Conservation (phyloP, 768 basidiomycete genomes). For the Rhodotorula babjevae region DNA sequence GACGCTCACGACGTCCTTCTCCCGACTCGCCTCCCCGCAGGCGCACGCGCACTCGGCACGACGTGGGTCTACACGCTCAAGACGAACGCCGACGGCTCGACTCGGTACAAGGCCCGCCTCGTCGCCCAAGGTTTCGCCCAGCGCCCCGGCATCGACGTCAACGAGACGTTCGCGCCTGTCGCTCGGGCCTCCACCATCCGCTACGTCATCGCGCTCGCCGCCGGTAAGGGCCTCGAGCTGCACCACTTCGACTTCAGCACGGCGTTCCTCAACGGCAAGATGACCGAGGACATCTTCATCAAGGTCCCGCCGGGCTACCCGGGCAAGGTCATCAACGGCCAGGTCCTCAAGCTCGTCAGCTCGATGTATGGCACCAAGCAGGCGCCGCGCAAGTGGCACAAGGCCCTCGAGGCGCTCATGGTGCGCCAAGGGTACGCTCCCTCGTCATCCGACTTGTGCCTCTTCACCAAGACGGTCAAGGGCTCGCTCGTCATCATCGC, state of each 20-base stretch:
- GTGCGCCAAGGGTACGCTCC: not conserved
- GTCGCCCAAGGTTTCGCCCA: slow-evolving; percentile 43
- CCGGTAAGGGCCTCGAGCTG: not conserved
- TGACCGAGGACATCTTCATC: slow-evolving; percentile 7
- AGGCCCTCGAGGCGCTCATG: not conserved
- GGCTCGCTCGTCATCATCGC: not conserved
- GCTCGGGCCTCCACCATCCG: slow-evolving; percentile 4
- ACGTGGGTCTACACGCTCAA: not conserved
- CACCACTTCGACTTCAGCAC: not conserved
- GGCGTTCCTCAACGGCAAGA: not conserved
- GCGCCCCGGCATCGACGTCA: slow-evolving; percentile 49
- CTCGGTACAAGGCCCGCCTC: slow-evolving; percentile 50
- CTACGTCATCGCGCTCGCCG: slow-evolving; percentile 4
- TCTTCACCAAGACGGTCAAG: not conserved
- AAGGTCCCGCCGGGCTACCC: not conserved
- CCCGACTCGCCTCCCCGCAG: slow-evolving; percentile 11
- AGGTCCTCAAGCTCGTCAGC: not conserved
- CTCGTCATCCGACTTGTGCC: not conserved
- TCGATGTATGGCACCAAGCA: slow-evolving; percentile 15
- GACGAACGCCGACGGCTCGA: slow-evolving; percentile 36
- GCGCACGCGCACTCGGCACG: slow-evolving; percentile 3
- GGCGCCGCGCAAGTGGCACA: slow-evolving; percentile 9
- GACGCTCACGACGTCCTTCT: slow-evolving; percentile 1
- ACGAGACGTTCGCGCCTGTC: slow-evolving; percentile 30
- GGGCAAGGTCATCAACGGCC: not conserved